These are phyloP conservation scores for Kodamaea plutei DNA, from an alignment of 1,139 yeast species.

Conservation along the genomic window DNA sequence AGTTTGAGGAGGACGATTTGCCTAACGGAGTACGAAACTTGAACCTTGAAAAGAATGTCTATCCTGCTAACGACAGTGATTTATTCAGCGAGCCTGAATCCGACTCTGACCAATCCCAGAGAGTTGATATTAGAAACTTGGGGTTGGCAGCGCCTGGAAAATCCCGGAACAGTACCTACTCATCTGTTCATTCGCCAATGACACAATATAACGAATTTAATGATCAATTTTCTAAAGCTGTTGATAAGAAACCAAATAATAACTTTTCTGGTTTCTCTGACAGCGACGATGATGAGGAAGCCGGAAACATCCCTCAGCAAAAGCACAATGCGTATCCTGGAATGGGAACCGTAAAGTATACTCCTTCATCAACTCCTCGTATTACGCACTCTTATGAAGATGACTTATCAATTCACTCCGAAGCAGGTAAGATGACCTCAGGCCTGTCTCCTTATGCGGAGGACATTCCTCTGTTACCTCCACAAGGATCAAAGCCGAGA, in stretches of 20 bases:
- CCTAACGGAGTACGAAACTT: constrained; percentile 31
- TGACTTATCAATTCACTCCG: constrained; percentile 26
- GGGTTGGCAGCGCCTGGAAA: constrained; percentile 30
- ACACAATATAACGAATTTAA: constrained; percentile 54
- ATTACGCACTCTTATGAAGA: constrained; percentile 12
- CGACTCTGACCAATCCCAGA: constrained; percentile 20
- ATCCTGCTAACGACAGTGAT: constrained; percentile 39
- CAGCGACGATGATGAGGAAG: constrained; percentile 15
- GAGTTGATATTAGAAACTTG: constrained; percentile 25
- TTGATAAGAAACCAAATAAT: constrained; percentile 9
- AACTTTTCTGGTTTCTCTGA: constrained; percentile 14
- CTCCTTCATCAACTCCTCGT: constrained; percentile 15
- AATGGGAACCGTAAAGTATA: constrained; percentile 4
- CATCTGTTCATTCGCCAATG: constrained; percentile 46
- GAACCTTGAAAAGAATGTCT: constrained; percentile 23
- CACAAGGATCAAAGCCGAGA: constrained; percentile 23
- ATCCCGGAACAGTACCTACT: constrained; percentile 31
- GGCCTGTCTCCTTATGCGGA: constrained; percentile 19
- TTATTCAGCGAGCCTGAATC: constrained; percentile 35
- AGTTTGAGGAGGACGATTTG: constrained; percentile 32
- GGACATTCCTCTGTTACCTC: constrained; percentile 14
- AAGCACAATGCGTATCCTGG: not conserved
- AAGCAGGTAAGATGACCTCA: constrained; percentile 22
- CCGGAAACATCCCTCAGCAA: constrained; percentile 3
- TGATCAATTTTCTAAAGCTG: constrained; percentile 36